These are phyloP conservation scores for Colletotrichum limetticola DNA, from an alignment of 2,329 filamentous ascomycete genomes.

Conservation along the genomic window DNA sequence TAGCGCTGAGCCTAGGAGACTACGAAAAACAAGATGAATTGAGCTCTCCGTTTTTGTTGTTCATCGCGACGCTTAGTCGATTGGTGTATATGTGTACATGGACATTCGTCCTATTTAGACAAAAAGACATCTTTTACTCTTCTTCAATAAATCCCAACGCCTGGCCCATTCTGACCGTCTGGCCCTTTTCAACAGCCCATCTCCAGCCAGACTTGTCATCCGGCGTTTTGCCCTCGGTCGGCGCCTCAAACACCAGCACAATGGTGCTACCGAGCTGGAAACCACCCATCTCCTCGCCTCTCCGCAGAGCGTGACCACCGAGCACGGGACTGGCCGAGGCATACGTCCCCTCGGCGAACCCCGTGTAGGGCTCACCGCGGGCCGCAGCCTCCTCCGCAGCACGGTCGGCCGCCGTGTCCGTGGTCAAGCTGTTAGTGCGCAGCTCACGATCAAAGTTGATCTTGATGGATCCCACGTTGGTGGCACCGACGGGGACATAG, in stretches of 20 bases:
- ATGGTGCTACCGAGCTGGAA: conserved; percentile 96
- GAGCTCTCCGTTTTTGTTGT: background rate
- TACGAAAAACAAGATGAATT: background rate
- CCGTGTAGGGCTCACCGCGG: conserved; percentile 85
- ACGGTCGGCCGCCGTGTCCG: conserved; percentile 89
- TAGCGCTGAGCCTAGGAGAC: background rate
- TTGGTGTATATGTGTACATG: conserved; percentile 15
- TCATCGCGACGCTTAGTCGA: background rate
- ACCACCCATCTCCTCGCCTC: conserved; percentile 97
- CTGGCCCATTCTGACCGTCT: conserved; percentile 90
- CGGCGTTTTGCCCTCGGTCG: conserved; percentile 46
- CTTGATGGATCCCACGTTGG: conserved; percentile 96
- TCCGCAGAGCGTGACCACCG: conserved; percentile 82
- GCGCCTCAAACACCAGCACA: conserved; percentile 96
- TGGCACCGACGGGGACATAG: conserved; percentile 94
- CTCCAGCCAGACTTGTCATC: conserved; percentile 76
- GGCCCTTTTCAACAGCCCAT: conserved; percentile 89
- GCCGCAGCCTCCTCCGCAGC: conserved; percentile 83
- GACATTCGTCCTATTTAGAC: background rate
- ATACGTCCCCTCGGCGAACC: conserved; percentile 94
- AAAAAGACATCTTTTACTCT: conserved; percentile 39
- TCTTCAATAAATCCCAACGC: conserved; percentile 80
- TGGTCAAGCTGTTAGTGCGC: conserved; percentile 90
- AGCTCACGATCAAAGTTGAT: conserved; percentile 97
- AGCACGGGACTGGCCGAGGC: conserved; percentile 80